These are phyloP conservation scores for Ceratobasidium sp. DNA, from an alignment of 1,284 basidiomycete species.

Conservation along the genomic window DNA sequence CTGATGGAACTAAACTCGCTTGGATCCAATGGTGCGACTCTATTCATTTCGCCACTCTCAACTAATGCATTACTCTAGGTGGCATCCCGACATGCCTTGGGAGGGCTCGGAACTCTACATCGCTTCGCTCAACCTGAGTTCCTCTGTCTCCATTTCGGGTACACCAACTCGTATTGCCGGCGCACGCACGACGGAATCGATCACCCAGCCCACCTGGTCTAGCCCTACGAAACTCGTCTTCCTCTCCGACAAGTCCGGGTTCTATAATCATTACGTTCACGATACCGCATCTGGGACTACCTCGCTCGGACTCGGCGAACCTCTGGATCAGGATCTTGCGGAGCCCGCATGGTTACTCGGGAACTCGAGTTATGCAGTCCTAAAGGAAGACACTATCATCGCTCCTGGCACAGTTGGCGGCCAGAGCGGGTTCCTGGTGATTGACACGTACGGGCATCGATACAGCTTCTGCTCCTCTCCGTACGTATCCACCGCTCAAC, in stretches of 20 bases:
- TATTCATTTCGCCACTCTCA: background rate
- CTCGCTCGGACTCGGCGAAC: constrained; percentile 54
- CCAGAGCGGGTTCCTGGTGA: constrained; percentile 43
- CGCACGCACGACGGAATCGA: constrained; percentile 41
- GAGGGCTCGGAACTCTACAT: constrained; percentile 68
- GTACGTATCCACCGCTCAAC: constrained; percentile 55
- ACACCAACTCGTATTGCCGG: constrained; percentile 54
- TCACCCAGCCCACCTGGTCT: constrained; percentile 60
- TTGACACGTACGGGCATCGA: constrained; percentile 39
- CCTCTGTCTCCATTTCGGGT: constrained; percentile 15
- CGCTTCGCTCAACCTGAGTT: constrained; percentile 53
- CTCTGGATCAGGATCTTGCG: constrained; percentile 64
- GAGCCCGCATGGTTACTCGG: constrained; percentile 64
- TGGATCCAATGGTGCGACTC: constrained; percentile 69
- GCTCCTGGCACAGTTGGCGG: constrained; percentile 58
- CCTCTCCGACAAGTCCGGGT: constrained; percentile 71
- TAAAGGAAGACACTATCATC: constrained; percentile 58
- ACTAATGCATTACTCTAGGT: constrained; percentile 40
- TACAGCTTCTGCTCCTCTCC: constrained; percentile 52
- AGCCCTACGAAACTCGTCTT: constrained; percentile 65
- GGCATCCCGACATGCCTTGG: constrained; percentile 84
- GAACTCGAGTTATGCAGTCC: constrained; percentile 57
- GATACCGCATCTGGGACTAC: constrained; percentile 47
- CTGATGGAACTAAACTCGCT: constrained; percentile 67
- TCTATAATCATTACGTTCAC: constrained; percentile 71